Base-by-base conservation (phyloP, 345 rosid genomes). In the Streptanthus diversifolius region DNA sequence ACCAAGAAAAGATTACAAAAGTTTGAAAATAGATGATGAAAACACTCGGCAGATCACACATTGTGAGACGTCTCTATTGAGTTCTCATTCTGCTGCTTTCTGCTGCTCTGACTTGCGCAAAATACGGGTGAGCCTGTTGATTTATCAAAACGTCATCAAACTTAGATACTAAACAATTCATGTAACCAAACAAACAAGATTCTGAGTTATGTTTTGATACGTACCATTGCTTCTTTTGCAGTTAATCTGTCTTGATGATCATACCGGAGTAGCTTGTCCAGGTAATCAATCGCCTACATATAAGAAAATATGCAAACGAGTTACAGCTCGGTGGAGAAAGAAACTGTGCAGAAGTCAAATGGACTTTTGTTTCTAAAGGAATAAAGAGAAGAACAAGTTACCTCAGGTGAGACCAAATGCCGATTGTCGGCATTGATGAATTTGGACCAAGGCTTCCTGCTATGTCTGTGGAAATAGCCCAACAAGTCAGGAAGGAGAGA, bases 191-290 rank as follows among this genome's bases (percentile, higher is more conserved):
- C 35, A 48, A 59, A 25, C 27, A 25, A 25, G 43, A 49, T 18
- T 58, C 44, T 66, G 66, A 70, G 21, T 76, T 5, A 64, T 54
- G 21, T 57, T 25, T 37, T 25, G 39, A 25, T 40, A 71, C 63
- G 3, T 79, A 95, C 99, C 99, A 88, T 92, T 71, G 99, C 99
- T 83, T 95, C 99, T 80, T 76, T 86, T 43, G 98, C 98, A 61
- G 98, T 95, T 73, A 92, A 73, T 74, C 99, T 84, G 83, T 90
- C 97, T 74, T 90, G 96, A 79, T 92, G 99, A 78, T 95, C 99
- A 74, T 95, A 95, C 11, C 88, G 87, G 19, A 92, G 97, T 56
- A 95, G 90, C 82, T 85, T 85, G 81, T 95, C 97, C 73, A 95
- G 87, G 83, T 85, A 95, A 85, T 92, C 98, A 70, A 92, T 84